These are phyloP conservation scores for Papiliotrema terrestris DNA, from an alignment of 1,284 basidiomycete genomes.

Conservation along the genomic window DNA sequence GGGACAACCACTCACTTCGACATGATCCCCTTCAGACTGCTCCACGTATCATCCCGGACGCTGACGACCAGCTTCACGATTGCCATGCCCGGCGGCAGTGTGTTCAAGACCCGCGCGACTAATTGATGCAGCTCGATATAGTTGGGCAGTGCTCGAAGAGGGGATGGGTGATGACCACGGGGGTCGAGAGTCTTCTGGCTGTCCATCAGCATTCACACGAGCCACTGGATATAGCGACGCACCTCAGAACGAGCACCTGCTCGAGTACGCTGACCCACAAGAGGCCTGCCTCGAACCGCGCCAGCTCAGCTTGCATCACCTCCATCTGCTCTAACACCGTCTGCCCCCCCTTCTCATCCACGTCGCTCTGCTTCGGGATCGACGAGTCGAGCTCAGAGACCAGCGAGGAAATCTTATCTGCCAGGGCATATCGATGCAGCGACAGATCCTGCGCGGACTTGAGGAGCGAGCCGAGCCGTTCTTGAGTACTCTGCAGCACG, in stretches of 20 bases:
- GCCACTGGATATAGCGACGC: constrained; percentile 17
- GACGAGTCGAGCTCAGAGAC: constrained; percentile 25
- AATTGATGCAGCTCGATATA: constrained; percentile 64
- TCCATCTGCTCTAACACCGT: constrained; percentile 59
- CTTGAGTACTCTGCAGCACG: constrained; percentile 29
- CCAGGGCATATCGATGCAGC: constrained; percentile 62
- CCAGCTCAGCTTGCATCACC: constrained; percentile 67
- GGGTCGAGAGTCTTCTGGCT: constrained; percentile 40
- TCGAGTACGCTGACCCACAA: constrained; percentile 72
- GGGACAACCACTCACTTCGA: constrained; percentile 56
- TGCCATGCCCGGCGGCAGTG: constrained; percentile 51
- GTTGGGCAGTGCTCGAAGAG: constrained; percentile 52
- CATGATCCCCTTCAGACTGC: constrained; percentile 62
- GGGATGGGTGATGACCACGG: constrained; percentile 48
- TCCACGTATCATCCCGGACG: constrained; percentile 67
- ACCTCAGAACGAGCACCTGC: constrained; percentile 70
- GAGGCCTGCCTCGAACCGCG: constrained; percentile 68
- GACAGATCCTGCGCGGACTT: constrained; percentile 67
- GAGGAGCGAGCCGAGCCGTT: constrained; percentile 44
- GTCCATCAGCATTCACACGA: constrained; percentile 10
- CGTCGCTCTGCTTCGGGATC: background rate
- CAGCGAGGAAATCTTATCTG: constrained; percentile 38
- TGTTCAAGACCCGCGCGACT: constrained; percentile 50
- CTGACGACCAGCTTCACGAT: constrained; percentile 53
- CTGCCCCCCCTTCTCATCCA: constrained; percentile 1